These are phyloP conservation scores for Colletotrichum agaves DNA, from an alignment of 2,329 filamentous ascomycete genomes.

Conservation along the genomic window DNA sequence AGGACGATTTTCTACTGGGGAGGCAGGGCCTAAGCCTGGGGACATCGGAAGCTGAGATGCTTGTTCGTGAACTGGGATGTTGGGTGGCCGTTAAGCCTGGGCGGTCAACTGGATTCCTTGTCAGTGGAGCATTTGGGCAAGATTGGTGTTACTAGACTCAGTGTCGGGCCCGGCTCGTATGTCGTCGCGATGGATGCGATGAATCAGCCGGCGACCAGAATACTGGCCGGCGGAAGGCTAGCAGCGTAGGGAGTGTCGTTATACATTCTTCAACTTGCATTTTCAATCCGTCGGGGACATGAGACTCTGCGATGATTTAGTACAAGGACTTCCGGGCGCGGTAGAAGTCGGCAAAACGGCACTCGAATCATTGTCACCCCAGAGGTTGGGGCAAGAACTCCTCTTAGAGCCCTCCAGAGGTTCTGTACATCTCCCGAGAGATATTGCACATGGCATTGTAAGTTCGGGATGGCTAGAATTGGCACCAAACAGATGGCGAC, in stretches of 20 bases:
- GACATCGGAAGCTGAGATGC: constrained; percentile 56
- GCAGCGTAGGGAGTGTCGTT: not conserved
- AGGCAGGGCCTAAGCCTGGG: constrained; percentile 54
- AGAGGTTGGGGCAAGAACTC: not conserved
- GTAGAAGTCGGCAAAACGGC: not conserved
- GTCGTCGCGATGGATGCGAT: constrained; percentile 52
- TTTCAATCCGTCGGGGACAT: not conserved
- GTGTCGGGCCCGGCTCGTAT: constrained; percentile 62
- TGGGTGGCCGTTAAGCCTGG: constrained; percentile 59
- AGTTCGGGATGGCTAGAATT: not conserved
- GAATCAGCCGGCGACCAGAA: constrained; percentile 47
- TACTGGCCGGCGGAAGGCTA: constrained; percentile 42
- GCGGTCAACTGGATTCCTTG: constrained; percentile 50
- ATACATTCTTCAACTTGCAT: not conserved
- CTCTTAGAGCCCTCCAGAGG: not conserved
- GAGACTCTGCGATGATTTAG: not conserved
- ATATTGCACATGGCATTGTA: constrained; percentile 20
- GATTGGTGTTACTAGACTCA: constrained; percentile 66
- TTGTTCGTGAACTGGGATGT: constrained; percentile 61
- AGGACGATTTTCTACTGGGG: constrained; percentile 72
- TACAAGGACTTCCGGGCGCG: not conserved
- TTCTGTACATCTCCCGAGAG: not conserved
- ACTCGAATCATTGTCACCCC: constrained; percentile 11
- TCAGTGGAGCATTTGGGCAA: constrained; percentile 55
- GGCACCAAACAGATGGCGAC: constrained; percentile 22